Conservation (phyloP, 345 rosid genomes). For the Noccaea caerulescens region DNA sequence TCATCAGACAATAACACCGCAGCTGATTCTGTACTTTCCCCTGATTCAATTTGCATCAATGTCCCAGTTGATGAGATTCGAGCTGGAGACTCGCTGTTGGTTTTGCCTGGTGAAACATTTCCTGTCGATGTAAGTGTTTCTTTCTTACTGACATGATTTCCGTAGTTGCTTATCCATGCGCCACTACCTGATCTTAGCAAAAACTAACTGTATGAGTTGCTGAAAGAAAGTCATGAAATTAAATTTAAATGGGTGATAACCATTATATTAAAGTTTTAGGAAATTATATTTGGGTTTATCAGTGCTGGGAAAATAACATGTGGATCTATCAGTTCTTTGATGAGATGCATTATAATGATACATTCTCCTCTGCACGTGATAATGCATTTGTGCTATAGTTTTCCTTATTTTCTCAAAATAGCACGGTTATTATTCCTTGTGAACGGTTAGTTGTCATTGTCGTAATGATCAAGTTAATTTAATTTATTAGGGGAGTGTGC, state of each 20-base stretch:
- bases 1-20: conserved; percentile 64
- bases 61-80: conserved; percentile 89
- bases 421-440: conserved; percentile 4
- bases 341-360: conserved; percentile 18
- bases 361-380: conserved; percentile 14
- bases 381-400: background rate
- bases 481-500: conserved; percentile 67
- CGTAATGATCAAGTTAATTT: conserved; percentile 29
- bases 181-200: conserved; percentile 10
- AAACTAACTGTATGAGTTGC: background rate
- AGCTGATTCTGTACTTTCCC: conserved; percentile 65
- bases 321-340: background rate
- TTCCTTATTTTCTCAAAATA: background rate
- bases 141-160: conserved; percentile 21
- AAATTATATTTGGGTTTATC: conserved; percentile 13
- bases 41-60: conserved; percentile 81
- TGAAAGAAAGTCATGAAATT: background rate
- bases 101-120: conserved; percentile 94
- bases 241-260: conserved; percentile 6
- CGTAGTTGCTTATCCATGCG: conserved; percentile 26
- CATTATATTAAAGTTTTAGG: background rate
- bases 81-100: conserved; percentile 82
- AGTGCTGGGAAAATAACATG: background rate
- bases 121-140: conserved; percentile 82
- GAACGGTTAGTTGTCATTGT: conserved; percentile 17